Evolutionary conservation across 768 basidiomycete genomes (phyloP), one percentile per base, ranked within the genome.

Genomic region (Tubosaeta sp.): DNA sequence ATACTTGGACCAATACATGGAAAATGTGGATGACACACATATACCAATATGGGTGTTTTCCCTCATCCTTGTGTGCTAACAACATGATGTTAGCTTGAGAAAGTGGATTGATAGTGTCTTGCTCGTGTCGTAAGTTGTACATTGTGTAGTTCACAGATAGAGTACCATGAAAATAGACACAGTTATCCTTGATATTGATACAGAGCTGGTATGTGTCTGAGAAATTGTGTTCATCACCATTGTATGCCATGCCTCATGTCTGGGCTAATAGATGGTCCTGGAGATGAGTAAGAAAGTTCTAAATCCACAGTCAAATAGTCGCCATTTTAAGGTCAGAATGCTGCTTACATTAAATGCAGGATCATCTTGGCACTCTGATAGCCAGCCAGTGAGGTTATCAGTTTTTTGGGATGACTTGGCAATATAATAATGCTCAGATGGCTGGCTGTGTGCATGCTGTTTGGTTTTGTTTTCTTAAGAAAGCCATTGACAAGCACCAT

Each of bases 1-100:
- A 19, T 1, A 57, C 53, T 1, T 35, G 27, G 1, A n/a, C n/a
- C n/a, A n/a, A n/a, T n/a, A 52, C 22, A 38, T 67, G 65, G 22
- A 51, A 48, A 0, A 67, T 43, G 3, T 58, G 50, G 7, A 65
- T 42, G 1, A 65, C 52, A 5, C 44, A 46, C 0, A 38, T 59
- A 60, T 77, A 77, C 71, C 69, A 73, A 44, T 68, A 76, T 0
- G 69, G 72, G 42, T 77, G 72, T 2, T 38, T 43, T 2, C n/a
- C 7, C 16, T 55, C 72, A 62, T 26, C 19, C 8, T 46, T 16
- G 11, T 46, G 33, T 35, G 67, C 52, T 0, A 66, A 53, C 6
- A 74, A 55, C 68, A 77, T 74, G 33, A 80, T 57, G 41, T 76
- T 60, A 3, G 65, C 33, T 2, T 70, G 62, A 2, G 59, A 63